Conservation (phyloP, 257 asterid genomes). For the Scutellaria galericulata region DNA sequence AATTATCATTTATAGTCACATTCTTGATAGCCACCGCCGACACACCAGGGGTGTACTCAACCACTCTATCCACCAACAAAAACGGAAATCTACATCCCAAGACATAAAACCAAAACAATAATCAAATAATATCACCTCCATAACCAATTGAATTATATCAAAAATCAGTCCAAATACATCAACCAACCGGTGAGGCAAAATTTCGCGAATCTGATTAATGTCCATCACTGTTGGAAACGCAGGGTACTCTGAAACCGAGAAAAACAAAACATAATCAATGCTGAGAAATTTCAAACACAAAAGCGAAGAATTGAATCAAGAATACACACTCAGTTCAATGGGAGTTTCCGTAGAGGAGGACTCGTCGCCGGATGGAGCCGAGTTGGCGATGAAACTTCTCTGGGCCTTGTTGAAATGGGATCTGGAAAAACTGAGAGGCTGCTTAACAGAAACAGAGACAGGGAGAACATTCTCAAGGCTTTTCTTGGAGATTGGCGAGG, state of each 20-base stretch:
- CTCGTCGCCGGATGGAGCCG: slow-evolving; percentile 42
- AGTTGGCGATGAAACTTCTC: slow-evolving; percentile 40
- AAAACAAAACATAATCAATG: neutral
- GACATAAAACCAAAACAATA: slow-evolving; percentile 12
- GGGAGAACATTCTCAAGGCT: slow-evolving; percentile 36
- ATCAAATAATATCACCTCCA: slow-evolving; percentile 18
- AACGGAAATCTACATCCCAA: slow-evolving; percentile 67
- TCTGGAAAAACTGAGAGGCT: slow-evolving; percentile 44
- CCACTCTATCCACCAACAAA: slow-evolving; percentile 85
- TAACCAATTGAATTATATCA: neutral
- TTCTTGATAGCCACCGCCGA: slow-evolving; percentile 92
- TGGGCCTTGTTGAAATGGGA: slow-evolving; percentile 49
- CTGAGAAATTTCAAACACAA: neutral
- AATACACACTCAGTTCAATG: slow-evolving; percentile 71
- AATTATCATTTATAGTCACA: slow-evolving; percentile 84
- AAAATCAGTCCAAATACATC: slow-evolving; percentile 7
- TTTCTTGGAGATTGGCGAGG: slow-evolving; percentile 36
- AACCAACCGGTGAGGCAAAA: slow-evolving; percentile 81
- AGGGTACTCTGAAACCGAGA: slow-evolving; percentile 52
- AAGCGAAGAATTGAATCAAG: neutral
- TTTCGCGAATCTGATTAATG: slow-evolving; percentile 76
- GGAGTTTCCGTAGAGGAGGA: slow-evolving; percentile 54
- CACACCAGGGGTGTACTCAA: slow-evolving; percentile 80
- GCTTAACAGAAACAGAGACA: slow-evolving; percentile 44
- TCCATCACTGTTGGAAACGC: slow-evolving; percentile 85